Evolutionary conservation across 1,284 basidiomycete genomes (phyloP), one percentile per base, ranked within the genome.

Genomic region (Heliocybe sulcata): DNA sequence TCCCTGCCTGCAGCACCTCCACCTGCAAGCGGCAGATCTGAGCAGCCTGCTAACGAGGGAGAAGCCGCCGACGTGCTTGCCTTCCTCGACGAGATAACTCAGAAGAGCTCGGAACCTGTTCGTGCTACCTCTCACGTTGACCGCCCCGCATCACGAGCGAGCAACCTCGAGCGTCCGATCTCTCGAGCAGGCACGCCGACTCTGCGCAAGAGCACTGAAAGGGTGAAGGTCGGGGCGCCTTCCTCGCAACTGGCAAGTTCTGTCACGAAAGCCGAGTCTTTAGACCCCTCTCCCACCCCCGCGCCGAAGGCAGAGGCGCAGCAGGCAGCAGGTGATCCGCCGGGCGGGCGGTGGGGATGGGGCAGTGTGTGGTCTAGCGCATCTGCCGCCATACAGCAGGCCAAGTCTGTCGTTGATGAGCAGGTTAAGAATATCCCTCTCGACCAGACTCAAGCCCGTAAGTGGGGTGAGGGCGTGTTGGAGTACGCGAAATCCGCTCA

Each of bases 31-130:
- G 64, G 59, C 11, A 59, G 52, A 45, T 45, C 65, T 42, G 56
- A 65, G 22, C 60, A 64, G n/a, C 63, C 64, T 27, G 65, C 67
- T 53, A 69, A 73, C 50, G 75, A 76, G 59, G 82, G 82, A 45
- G 85, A 92, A 66, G 87, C 89, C 20, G 69, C 75, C 0, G 89
- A 91, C 58, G 92, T 91, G 16, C 82, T 95, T 45, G 94, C 93
- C 23, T 96, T 95, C 74, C 82, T 97, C 54, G 92, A 97, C 70
- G 92, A 96, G 70, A 92, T 96, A 63, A 94, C 92, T 0, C 90
- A 92, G 77, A 94, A 93, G 72, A 87, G 83, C 67, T 77, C 85
- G 2, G 89, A 90, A 61, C 86, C 87, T 2, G 82, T 83, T 9
- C 82, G 85, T 42, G 64, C 77, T 1, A 71, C 82, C 26, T 68